Conservation (phyloP, 1,284 basidiomycete species). For the Tausonia pullulans region DNA sequence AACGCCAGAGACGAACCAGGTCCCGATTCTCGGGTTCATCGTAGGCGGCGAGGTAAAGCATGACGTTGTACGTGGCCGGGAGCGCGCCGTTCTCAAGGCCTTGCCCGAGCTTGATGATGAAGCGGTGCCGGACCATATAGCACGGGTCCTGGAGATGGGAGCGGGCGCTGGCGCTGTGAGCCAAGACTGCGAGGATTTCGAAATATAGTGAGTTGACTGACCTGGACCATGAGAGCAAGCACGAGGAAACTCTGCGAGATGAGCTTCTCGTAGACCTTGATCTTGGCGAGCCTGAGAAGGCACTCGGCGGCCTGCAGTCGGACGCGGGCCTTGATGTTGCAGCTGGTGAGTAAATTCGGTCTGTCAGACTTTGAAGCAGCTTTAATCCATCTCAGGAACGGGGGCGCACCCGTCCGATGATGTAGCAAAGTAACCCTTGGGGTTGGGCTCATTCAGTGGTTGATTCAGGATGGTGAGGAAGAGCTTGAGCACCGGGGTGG, state of each 20-base stretch:
- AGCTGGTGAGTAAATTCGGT: slow-evolving; percentile 33
- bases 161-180: slow-evolving; percentile 11
- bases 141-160: slow-evolving; percentile 56
- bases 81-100: slow-evolving; percentile 54
- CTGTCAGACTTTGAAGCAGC: background rate
- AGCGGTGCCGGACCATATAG: slow-evolving; percentile 68
- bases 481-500: slow-evolving; percentile 63
- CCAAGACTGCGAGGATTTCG: background rate
- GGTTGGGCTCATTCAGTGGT: background rate
- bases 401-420: slow-evolving; percentile 49
- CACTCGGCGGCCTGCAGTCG: slow-evolving; percentile 13
- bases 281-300: slow-evolving; percentile 58
- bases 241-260: slow-evolving; percentile 54
- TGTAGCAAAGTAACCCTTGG: slow-evolving; percentile 38
- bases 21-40: slow-evolving; percentile 60
- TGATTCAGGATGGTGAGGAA: slow-evolving; percentile 54
- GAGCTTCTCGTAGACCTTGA: slow-evolving; percentile 49
- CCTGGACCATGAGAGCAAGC: slow-evolving; percentile 67
- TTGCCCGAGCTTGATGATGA: slow-evolving; percentile 62
- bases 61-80: slow-evolving; percentile 61
- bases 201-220: slow-evolving; percentile 28
- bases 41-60: slow-evolving; percentile 77
- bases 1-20: too few relatives aligned
- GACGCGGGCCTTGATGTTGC: slow-evolving; percentile 47
- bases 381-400: background rate